A percentile compares a stretch with the other conserved stretches of the same genome.
These are phyloP conservation scores for Fragilaria radians DNA, from an alignment of 108 stramenopile species.

Conservation along the genomic window DNA sequence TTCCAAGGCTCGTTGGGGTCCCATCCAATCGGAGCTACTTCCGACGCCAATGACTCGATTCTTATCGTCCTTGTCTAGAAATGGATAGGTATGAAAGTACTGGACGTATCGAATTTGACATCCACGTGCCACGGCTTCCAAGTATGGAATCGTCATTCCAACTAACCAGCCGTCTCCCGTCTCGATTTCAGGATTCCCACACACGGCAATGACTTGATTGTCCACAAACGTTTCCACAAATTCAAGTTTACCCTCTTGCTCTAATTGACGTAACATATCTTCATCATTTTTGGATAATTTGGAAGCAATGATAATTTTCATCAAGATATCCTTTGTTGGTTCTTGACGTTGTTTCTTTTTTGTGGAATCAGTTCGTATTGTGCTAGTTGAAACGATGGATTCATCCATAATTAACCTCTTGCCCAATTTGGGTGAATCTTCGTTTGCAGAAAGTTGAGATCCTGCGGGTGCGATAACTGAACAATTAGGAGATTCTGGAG, in stretches of 20 bases:
- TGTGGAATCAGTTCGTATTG: too few relatives aligned
- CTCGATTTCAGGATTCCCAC: constrained; percentile 26
- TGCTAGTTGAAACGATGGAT: too few relatives aligned
- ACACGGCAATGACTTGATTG: too few relatives aligned
- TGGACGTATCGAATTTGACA: constrained; percentile 26
- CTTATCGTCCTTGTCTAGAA: not conserved
- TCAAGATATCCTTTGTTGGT: too few relatives aligned
- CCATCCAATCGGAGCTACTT: constrained; percentile 20
- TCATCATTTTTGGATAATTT: not conserved
- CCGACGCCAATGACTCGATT: constrained; percentile 30
- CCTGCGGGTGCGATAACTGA: constrained; percentile 25
- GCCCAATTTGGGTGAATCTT: constrained; percentile 8
- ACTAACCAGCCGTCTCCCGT: constrained; percentile 29
- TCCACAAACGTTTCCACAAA: too few relatives aligned
- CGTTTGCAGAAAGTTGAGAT: constrained; percentile 16
- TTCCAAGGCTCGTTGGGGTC: constrained; percentile 26
- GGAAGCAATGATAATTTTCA: not conserved
- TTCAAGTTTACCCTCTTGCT: not conserved
- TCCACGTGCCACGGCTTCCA: constrained; percentile 36
- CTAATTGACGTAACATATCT: not conserved
- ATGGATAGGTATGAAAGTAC: constrained; percentile 13
- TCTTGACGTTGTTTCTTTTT: too few relatives aligned
- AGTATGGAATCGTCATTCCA: constrained; percentile 31
- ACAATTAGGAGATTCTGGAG: constrained; percentile 4
- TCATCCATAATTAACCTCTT: too few relatives aligned